These are phyloP conservation scores for Kwoniella bestiolae DNA, from an alignment of 768 basidiomycete species.

Conservation along the genomic window DNA sequence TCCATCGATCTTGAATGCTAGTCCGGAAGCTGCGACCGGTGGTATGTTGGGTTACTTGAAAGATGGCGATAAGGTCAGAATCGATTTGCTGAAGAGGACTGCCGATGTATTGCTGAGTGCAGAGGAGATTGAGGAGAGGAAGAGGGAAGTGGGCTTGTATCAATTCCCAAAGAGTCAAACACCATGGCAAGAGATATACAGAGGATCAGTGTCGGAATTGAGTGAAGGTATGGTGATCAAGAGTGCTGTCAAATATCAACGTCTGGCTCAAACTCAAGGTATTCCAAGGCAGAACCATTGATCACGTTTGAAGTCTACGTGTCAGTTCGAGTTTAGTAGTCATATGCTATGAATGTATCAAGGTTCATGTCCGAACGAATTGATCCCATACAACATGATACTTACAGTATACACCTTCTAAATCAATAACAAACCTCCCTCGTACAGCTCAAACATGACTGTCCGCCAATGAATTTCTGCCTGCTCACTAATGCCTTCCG, in stretches of 20 bases:
- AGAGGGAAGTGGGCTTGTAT: slow-evolving; percentile 44
- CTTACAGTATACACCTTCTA: slow-evolving; percentile 5
- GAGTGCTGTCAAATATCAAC: slow-evolving; percentile 52
- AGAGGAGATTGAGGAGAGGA: slow-evolving; percentile 47
- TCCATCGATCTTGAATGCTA: slow-evolving; percentile 56
- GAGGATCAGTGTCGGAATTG: slow-evolving; percentile 48
- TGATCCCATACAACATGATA: not conserved
- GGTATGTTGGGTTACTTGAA: slow-evolving; percentile 51
- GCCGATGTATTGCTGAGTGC: slow-evolving; percentile 47
- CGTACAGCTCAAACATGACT: slow-evolving; percentile 14
- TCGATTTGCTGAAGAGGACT: slow-evolving; percentile 43
- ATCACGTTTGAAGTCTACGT: no score
- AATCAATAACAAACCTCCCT: not conserved
- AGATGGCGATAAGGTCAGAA: slow-evolving; percentile 49
- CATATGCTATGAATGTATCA: not conserved
- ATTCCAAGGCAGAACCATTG: slow-evolving; percentile 49
- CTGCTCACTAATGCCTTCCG: slow-evolving; percentile 1
- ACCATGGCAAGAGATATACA: slow-evolving; percentile 57
- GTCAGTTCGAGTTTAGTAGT: no score
- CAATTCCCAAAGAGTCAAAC: slow-evolving; percentile 49
- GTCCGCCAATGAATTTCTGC: not conserved
- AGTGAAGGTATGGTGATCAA: slow-evolving; percentile 56
- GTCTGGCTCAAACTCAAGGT: slow-evolving; percentile 49
- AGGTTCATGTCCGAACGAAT: not conserved
- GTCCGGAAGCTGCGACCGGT: slow-evolving; percentile 52